Evolutionary conservation across 2,329 filamentous ascomycete species (phyloP), one percentile per base, ranked within the genome.

Genomic region (Sporothrix protearum): DNA sequence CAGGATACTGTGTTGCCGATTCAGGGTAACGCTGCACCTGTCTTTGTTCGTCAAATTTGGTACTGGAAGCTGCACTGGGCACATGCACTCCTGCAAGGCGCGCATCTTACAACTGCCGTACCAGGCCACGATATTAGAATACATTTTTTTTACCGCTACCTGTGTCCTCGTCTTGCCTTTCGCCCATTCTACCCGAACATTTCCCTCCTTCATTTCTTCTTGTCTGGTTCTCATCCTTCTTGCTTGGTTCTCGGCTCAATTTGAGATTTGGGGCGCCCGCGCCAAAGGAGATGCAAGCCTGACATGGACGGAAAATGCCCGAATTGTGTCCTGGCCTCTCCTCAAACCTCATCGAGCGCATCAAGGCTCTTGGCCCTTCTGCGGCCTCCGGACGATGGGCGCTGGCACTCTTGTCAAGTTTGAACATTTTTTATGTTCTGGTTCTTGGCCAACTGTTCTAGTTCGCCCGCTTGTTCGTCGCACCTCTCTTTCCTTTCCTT

Each of bases 401-500:
- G 53, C 53, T 57, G 53, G 33, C 25, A 19, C 28, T 57, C 53
- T 57, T 28, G 53, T 14, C 53, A 33, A 33, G 55, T 9, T 16
- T 22, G 16, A 9, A 16, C 53, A 57, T 19, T 6, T 67, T 2
- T 33, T 22, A 9, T 67, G 64, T 16, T 39, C 22, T 47, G 39
- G 19, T 30, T 19, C 61, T 22, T 19, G 61, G 61, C 47, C 61
- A 19, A n/a, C n/a, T 47, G 12, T 4, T 9, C 28, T 28, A 4
- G 64, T 68, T 68, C 30, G 47, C 63, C 68, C 68, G 42, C 53
- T 42, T 28, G 68, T 51, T 63, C 68, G 68, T 69, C 67, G 67
- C 67, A 69, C n/a, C n/a, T 69, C 30, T 69, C 36, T 22, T 69
- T 10, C 28, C 47, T 42, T 36, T 5, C 9, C 39, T 28, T 33